phyloP scores from a whole-genome alignment of 2,329 filamentous ascomycete genomes.

The Fusarium temperatum region DNA sequence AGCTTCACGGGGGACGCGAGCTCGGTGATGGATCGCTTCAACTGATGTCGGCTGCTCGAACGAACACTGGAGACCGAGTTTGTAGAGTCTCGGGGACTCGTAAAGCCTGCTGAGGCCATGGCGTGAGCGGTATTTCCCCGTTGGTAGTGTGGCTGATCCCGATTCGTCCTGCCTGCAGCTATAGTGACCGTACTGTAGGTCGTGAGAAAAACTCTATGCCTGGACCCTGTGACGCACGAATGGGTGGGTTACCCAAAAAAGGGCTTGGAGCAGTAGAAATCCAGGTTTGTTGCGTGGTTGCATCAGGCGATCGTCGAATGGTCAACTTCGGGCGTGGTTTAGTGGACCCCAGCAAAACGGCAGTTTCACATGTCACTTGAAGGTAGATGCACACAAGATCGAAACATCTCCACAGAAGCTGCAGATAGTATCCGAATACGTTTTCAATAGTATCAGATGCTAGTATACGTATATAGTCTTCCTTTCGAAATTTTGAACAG shows the following conservation, averaged over 20 bases:
- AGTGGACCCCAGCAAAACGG: conserved; percentile 22
- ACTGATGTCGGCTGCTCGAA: conserved; percentile 57
- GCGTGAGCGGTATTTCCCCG: conserved; percentile 18
- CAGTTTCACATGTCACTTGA: conserved; percentile 35
- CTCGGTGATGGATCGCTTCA: conserved; percentile 66
- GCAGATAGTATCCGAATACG: conserved; percentile 8
- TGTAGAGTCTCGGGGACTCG: conserved; percentile 38
- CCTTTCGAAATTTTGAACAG: neutral
- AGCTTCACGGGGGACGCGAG: conserved; percentile 58
- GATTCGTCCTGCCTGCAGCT: conserved; percentile 21
- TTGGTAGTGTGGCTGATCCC: conserved; percentile 11
- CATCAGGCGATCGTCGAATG: conserved; percentile 34
- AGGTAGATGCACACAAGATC: neutral
- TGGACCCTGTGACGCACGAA: conserved; percentile 31
- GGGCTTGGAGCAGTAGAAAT: conserved; percentile 19
- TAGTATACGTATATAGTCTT: neutral
- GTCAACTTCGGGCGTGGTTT: conserved; percentile 18
- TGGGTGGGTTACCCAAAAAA: conserved; percentile 25
- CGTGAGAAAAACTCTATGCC: neutral
- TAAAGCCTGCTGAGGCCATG: conserved; percentile 39
- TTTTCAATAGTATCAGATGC: neutral
- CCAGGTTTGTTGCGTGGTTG: conserved; percentile 26
- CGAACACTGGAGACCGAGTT: conserved; percentile 39
- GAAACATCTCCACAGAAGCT: conserved; percentile 16
- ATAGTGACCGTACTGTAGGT: neutral